Evolutionary conservation across 2,329 filamentous ascomycete genomes (phyloP), one percentile per base, ranked within the genome.

Genomic region (Chaetomium strumarium): DNA sequence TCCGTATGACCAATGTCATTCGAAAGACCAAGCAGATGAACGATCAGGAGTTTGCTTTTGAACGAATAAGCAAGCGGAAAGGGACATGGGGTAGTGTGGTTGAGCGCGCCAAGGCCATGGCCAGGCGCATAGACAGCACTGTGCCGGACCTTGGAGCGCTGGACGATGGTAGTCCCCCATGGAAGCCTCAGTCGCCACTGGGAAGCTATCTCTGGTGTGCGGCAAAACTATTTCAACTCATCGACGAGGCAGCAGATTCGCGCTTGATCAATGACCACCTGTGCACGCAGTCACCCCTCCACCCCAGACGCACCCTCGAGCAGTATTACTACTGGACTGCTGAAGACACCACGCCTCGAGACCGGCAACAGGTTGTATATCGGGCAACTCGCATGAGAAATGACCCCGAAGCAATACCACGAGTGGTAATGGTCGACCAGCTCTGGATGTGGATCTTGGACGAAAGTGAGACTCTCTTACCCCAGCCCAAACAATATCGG

Each of bases 301-400:
- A 71, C 50, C 59, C 66, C 8, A 57, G 68, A 14, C 58, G 68
- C 2, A 71, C 68, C 0, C 57, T 71, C 8, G 68, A 71, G 49
- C 68, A 71, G 53, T 68, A 63, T 30, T 69, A 67, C 57, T 69
- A 66, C 51, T 67, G 66, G 60, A 70, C 67, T 12, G 62, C 66
- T 5, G 58, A 64, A 9, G 66, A 70, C 45, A 71, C 68, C 1
- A 58, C 60, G 7, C 59, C 59, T 3, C 55, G 67, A 8, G 68
- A 71, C 48, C 56, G 58, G 12, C 59, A 64, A 13, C 63, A 66
- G 51, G 61, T 66, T 3, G 59, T 64, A 1, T 64, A 60, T 40
- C 56, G 60, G 5, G 58, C 49, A 9, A 66, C 63, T 5, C 41
- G 55, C 16, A 51, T 48, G 51, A 49, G 41, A 14, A 45, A 53